Evolutionary conservation across 257 asterid species (phyloP).

Genomic region (Leonotis leonurus): DNA sequence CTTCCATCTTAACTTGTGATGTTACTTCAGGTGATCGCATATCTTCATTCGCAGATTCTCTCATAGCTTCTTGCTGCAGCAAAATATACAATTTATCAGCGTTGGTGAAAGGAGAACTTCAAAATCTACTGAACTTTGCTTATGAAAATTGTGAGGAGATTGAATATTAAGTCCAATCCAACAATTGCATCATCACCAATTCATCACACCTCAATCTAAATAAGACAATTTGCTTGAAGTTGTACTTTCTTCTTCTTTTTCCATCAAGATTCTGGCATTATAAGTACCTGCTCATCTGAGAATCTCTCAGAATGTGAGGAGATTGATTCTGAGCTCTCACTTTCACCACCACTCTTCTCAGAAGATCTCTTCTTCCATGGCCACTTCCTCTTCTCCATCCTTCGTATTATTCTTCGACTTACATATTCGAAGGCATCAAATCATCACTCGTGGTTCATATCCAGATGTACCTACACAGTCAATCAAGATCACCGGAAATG

Average conservation of each 20-base stretch:
- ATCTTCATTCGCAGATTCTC: slow-evolving; percentile 35
- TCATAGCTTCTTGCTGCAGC: slow-evolving; percentile 38
- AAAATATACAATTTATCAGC: not conserved
- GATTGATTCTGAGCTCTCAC: slow-evolving; percentile 59
- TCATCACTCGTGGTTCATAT: slow-evolving; percentile 12
- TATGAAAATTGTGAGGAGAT: not conserved
- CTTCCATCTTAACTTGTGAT: slow-evolving; percentile 26
- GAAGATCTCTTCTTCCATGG: slow-evolving; percentile 62
- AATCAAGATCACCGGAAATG: slow-evolving; percentile 2
- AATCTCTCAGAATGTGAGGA: slow-evolving; percentile 56
- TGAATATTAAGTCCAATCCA: not conserved
- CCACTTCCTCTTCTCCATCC: slow-evolving; percentile 76
- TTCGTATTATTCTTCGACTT: not conserved
- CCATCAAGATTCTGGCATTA: not conserved
- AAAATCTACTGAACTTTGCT: not conserved
- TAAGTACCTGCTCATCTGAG: slow-evolving; percentile 59
- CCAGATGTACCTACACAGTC: slow-evolving; percentile 14
- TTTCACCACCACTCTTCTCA: slow-evolving; percentile 58
- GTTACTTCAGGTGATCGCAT: slow-evolving; percentile 45
- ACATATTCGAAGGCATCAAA: slow-evolving; percentile 14
- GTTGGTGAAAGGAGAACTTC: too few species aligned
- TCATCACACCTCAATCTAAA: not conserved
- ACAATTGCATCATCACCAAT: not conserved
- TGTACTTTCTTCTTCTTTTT: not conserved
- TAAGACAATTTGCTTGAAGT: not conserved